A percentile compares a stretch with the other conserved stretches of the same genome.
These are phyloP conservation scores for Tylopilus vinaceipallidus DNA, from an alignment of 768 basidiomycete species.

Conservation along the genomic window DNA sequence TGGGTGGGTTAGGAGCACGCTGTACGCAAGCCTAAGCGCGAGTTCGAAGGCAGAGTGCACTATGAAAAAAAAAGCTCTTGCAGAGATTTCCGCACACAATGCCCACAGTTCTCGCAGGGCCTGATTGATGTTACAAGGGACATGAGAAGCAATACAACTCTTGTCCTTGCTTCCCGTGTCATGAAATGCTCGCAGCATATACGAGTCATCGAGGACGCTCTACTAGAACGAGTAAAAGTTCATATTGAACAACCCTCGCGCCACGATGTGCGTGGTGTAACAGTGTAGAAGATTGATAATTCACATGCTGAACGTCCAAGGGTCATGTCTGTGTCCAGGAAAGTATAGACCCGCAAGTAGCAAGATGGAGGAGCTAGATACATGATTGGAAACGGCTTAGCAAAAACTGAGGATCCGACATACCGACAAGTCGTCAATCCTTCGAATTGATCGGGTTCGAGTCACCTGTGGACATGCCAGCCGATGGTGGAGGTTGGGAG, in stretches of 20 bases:
- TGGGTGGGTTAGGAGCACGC: neutral
- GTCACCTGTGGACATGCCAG: slow-evolving; percentile 16
- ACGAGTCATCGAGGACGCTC: no score
- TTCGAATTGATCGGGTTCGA: neutral
- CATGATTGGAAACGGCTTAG: neutral
- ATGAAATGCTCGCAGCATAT: no score
- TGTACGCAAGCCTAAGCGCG: neutral
- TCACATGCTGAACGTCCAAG: no score
- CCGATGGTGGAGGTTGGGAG: slow-evolving; percentile 23
- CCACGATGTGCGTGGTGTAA: no score
- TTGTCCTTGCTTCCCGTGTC: no score
- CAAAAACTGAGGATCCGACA: no score
- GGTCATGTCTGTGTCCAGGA: no score
- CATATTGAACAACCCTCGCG: no score
- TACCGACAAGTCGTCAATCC: neutral
- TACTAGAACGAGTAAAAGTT: no score
- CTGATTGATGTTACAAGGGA: slow-evolving; percentile 3
- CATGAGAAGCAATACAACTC: neutral
- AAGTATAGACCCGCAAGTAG: neutral
- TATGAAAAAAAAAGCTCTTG: no score
- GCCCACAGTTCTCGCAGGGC: slow-evolving; percentile 1
- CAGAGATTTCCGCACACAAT: slow-evolving; percentile 17
- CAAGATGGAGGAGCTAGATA: neutral
- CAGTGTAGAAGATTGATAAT: no score
- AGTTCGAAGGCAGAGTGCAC: slow-evolving; percentile 16